Base-by-base conservation (phyloP, 345 rosid genomes). In the Eucalyptus decipiens region DNA sequence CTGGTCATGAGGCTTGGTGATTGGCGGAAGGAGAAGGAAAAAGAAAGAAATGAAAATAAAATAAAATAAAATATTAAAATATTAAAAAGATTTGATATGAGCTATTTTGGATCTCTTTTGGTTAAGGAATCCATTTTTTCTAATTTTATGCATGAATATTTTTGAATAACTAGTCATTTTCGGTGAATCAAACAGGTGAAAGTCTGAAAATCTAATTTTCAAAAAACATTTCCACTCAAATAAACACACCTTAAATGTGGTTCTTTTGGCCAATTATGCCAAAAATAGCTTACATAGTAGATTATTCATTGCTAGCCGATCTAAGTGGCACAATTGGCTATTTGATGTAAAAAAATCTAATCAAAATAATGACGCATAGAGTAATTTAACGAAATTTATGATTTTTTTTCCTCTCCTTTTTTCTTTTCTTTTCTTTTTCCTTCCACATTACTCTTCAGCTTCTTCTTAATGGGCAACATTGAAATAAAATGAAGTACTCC, bases 1-100 rank as follows among this genome's bases (percentile, higher is more conserved):
- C 1, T 4, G 13, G 9, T 52, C 56, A 52, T 52, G 2, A 52
- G 24, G 56, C 24, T 1, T 0, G 2, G 0, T 52, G 56, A 52
- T 1, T 50, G 2, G 54, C 24, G 0, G 2, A 56, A 23, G 62
- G 28, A 56, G 28, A 24, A 56, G 6, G 28, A 56, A 56, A 56
- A 23, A 2, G 3, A 56, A 21, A 56, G 26, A 56, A 56, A 54
- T 8, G 26, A 54, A 54, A 23, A 23, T 9, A 9, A 56, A 56
- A 54, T 23, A 23, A 54, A 23, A 9, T 56, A 52, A 56, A 56
- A 56, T 9, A 56, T 56, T 9, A 9, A 56, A 54, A 54, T 21
- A 54, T 54, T 48, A 6, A 45, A 49, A 16, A 51, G 17, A 51
- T 49, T 56, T 5, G 3, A 56, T 23, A 24, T 23, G 62, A 56